Conservation (phyloP, 1,139 yeast genomes). For the Yamadazyma blattariae region DNA sequence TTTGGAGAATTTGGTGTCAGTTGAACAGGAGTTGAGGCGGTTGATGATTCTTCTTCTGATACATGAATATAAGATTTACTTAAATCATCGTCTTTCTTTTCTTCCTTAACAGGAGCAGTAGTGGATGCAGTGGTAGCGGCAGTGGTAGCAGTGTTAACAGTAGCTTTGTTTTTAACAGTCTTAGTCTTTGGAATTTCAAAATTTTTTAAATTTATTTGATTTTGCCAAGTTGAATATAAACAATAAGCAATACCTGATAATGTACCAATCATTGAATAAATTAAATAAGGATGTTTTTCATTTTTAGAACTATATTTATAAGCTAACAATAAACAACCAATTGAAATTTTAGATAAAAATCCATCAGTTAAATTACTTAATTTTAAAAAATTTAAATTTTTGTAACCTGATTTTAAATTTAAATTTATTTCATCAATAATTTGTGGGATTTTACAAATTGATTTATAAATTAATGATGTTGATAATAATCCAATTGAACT, state of each 20-base stretch:
- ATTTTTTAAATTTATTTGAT: constrained; percentile 17
- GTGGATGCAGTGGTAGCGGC: not conserved
- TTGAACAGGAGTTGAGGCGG: constrained; percentile 24
- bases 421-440: constrained; percentile 28
- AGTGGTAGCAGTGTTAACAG: too few relatives aligned
- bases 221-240: constrained; percentile 17
- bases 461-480: constrained; percentile 37
- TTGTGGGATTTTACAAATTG: constrained; percentile 33
- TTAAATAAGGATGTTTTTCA: constrained; percentile 55
- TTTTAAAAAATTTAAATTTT: constrained; percentile 19
- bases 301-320: constrained; percentile 37
- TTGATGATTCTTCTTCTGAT: constrained; percentile 41
- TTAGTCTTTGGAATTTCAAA: constrained; percentile 9
- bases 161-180: not conserved
- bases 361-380: constrained; percentile 17
- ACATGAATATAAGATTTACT: constrained; percentile 52
- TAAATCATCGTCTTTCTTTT: constrained; percentile 30
- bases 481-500: constrained; percentile 52
- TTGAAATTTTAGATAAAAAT: constrained; percentile 35
- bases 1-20: constrained; percentile 34
- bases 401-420: constrained; percentile 3
- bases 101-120: constrained; percentile 8
- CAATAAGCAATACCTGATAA: constrained; percentile 33
- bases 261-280: constrained; percentile 53
- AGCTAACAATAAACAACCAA: constrained; percentile 41